Evolutionary conservation across 2,329 filamentous ascomycete genomes (phyloP).

Genomic region (Verticillium nonalfalfae): DNA sequence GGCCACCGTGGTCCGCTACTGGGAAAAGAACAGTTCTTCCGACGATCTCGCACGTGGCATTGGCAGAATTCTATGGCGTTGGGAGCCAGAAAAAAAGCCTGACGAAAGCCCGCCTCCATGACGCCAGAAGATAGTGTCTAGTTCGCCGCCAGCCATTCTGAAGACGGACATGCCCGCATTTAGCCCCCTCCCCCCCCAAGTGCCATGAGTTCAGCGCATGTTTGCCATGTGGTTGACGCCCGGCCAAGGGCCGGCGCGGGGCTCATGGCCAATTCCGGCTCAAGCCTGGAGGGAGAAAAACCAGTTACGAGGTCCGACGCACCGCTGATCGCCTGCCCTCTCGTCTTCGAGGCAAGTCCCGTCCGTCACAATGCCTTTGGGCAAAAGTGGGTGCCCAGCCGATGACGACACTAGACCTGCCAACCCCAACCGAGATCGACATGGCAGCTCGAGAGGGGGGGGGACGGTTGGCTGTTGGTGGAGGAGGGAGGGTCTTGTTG

Average conservation of each 20-base stretch:
- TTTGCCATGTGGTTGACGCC: constrained; percentile 8
- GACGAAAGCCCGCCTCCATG: not conserved
- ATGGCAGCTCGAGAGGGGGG: not conserved
- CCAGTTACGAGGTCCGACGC: not conserved
- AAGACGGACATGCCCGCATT: not conserved
- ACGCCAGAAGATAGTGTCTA: not conserved
- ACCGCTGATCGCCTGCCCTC: not conserved
- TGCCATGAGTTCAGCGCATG: constrained; percentile 8
- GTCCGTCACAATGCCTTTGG: not conserved
- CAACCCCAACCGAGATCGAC: not conserved
- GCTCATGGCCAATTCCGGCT: not conserved
- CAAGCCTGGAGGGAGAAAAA: not conserved
- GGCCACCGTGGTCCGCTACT: too few relatives aligned
- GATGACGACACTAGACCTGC: not conserved
- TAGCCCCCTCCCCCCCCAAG: not conserved
- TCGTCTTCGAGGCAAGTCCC: not conserved
- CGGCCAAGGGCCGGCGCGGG: not conserved
- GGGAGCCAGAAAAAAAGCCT: not conserved
- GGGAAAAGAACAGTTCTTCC: too few relatives aligned
- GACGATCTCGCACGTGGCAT: not conserved
- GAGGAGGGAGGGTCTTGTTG: too few relatives aligned
- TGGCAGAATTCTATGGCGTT: not conserved
- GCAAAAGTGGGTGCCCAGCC: not conserved
- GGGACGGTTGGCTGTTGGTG: not conserved
- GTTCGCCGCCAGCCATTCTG: not conserved